A percentile compares a stretch with the other conserved stretches of the same genome.
These are phyloP conservation scores for Dipodascopsis uninucleata DNA, from an alignment of 805 yeast species.

Conservation along the genomic window DNA sequence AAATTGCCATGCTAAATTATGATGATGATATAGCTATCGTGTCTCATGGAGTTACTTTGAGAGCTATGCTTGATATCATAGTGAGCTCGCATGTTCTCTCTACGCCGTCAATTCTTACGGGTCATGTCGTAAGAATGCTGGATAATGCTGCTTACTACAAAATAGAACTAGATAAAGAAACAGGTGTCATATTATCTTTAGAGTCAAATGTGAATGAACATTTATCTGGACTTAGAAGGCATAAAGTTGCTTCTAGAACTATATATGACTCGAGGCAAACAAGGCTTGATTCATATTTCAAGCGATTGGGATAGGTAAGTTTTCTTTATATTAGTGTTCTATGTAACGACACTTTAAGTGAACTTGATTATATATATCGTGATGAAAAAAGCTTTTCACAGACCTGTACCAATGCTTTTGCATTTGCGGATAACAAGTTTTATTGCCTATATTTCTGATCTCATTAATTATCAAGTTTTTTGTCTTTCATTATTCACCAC, in stretches of 20 bases:
- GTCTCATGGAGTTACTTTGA: slow-evolving; percentile 16
- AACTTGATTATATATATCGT: neutral
- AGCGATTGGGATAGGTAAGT: slow-evolving; percentile 11
- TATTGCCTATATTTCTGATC: slow-evolving; percentile 1
- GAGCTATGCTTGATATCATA: slow-evolving; percentile 4
- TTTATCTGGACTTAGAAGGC: slow-evolving; percentile 1
- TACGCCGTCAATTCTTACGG: slow-evolving; percentile 4
- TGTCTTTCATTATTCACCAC: slow-evolving; percentile 11
- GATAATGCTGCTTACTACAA: slow-evolving; percentile 16
- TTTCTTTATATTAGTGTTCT: neutral
- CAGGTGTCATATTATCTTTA: neutral
- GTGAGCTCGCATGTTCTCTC: neutral
- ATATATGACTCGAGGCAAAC: slow-evolving; percentile 13
- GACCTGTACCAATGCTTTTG: slow-evolving; percentile 31
- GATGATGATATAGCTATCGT: slow-evolving; percentile 13
- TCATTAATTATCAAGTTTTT: neutral
- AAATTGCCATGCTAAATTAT: neutral
- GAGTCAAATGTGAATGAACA: slow-evolving; percentile 5
- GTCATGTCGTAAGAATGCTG: slow-evolving; percentile 7
- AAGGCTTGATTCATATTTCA: slow-evolving; percentile 12
- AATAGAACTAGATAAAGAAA: slow-evolving; percentile 6
- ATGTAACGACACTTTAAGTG: neutral
- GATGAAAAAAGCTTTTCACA: slow-evolving; percentile 29
- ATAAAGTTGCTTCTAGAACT: slow-evolving; percentile 1
- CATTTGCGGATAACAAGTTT: slow-evolving; percentile 25